phyloP scores from a whole-genome alignment of 83 land plant species.

The Isoetes engelmannii region DNA sequence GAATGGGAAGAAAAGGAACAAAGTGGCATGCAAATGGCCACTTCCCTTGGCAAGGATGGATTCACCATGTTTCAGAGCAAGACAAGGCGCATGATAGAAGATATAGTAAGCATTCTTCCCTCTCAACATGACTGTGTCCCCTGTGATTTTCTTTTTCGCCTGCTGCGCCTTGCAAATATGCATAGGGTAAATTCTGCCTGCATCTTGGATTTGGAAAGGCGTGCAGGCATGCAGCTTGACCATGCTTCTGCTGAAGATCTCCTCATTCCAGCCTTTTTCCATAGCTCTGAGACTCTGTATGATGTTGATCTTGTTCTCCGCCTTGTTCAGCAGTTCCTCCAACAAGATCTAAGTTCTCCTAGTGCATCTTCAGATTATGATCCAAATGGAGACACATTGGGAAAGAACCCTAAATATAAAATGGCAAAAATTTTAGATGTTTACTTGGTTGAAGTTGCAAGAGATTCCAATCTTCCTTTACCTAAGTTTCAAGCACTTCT shows the following conservation, averaged over 20 bases:
- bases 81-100: slow-evolving; percentile 60
- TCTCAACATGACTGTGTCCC: slow-evolving; percentile 68
- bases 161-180: slow-evolving; percentile 67
- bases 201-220: slow-evolving; percentile 66
- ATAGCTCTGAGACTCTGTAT: slow-evolving; percentile 47
- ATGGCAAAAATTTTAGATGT: slow-evolving; percentile 72
- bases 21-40: slow-evolving; percentile 47
- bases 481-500: slow-evolving; percentile 75
- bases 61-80: slow-evolving; percentile 31
- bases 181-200: slow-evolving; percentile 53
- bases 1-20: slow-evolving; percentile 23
- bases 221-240: slow-evolving; percentile 85
- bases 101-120: slow-evolving; percentile 67
- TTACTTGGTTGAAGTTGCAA: slow-evolving; percentile 65
- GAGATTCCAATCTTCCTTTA: slow-evolving; percentile 56
- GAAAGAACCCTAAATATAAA: slow-evolving; percentile 46
- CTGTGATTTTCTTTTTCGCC: slow-evolving; percentile 54
- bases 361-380: slow-evolving; percentile 55
- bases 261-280: slow-evolving; percentile 56
- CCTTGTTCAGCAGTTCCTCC: slow-evolving; percentile 19
- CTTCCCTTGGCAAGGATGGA: slow-evolving; percentile 41
- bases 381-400: slow-evolving; percentile 34
- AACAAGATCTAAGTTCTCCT: slow-evolving; percentile 30
- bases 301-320: slow-evolving; percentile 76
- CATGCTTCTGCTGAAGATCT: slow-evolving; percentile 57